Conservation (phyloP, 441 rosid species). For the Euphorbia corollata region DNA sequence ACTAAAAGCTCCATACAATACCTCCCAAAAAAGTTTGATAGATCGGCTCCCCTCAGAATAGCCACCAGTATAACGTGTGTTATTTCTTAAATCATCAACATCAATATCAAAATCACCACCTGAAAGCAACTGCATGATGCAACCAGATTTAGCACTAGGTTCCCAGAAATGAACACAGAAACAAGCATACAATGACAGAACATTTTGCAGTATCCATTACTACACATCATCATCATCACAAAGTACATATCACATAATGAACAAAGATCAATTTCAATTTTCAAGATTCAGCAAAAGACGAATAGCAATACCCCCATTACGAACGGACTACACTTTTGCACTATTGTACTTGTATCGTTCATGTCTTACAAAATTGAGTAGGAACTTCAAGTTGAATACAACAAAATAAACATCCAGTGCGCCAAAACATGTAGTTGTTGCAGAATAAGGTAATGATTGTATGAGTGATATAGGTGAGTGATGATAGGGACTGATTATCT, state of each 20-base stretch:
- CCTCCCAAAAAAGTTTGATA: conserved; percentile 97
- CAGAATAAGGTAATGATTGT: too few species aligned
- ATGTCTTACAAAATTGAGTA: not conserved
- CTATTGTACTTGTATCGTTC: not conserved
- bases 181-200: conserved; percentile 6
- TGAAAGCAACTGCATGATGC: conserved; percentile 72
- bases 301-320: not conserved
- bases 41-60: conserved; percentile 86
- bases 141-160: conserved; percentile 22
- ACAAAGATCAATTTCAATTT: not conserved
- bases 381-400: not conserved
- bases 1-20: conserved; percentile 22
- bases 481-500: too few species aligned
- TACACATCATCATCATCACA: not conserved
- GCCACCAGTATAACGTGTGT: conserved; percentile 91
- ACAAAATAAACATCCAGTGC: not conserved
- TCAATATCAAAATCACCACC: conserved; percentile 94
- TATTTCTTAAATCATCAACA: conserved; percentile 72
- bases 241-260: not conserved
- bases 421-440: not conserved
- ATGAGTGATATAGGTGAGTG: too few species aligned
- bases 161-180: conserved; percentile 7
- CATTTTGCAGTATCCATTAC: conserved; percentile 1
- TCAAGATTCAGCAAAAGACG: not conserved
- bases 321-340: not conserved